Conservation (phyloP, 768 basidiomycete genomes). For the Dacryopinax primogenitus region DNA sequence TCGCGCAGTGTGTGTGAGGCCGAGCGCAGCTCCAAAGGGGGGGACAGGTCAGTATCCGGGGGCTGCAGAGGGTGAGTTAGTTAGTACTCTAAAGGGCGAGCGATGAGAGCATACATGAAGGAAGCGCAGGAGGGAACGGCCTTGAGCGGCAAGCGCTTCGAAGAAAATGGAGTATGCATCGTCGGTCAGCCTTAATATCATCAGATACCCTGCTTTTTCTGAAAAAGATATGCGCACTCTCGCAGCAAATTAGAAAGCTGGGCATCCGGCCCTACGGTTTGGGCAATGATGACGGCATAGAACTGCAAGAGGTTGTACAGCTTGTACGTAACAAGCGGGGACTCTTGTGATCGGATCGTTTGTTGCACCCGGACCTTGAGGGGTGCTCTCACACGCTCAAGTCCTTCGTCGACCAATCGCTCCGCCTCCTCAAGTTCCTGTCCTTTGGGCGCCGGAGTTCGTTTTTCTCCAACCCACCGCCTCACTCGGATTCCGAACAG, state of each 20-base stretch:
- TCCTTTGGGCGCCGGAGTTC: constrained; percentile 31
- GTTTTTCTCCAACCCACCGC: constrained; percentile 69
- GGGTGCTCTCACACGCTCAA: constrained; percentile 77
- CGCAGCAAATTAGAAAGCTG: constrained; percentile 59
- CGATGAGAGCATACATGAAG: constrained; percentile 29
- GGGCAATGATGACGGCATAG: constrained; percentile 81
- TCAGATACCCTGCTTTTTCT: background rate
- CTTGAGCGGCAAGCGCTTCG: constrained; percentile 74
- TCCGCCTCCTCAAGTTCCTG: constrained; percentile 62
- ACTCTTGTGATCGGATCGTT: constrained; percentile 86
- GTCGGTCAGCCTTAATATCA: constrained; percentile 53
- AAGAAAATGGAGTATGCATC: constrained; percentile 75
- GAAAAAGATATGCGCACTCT: constrained; percentile 42
- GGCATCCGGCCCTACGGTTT: constrained; percentile 79
- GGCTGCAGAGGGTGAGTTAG: constrained; percentile 32
- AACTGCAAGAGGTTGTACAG: constrained; percentile 92
- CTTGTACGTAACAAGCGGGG: constrained; percentile 81
- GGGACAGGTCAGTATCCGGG: constrained; percentile 49
- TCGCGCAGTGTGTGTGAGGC: constrained; percentile 74
- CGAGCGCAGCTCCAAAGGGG: constrained; percentile 69
- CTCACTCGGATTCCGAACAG: constrained; percentile 55
- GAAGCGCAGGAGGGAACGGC: constrained; percentile 43
- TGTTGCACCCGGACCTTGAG: constrained; percentile 85
- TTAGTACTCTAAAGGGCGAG: background rate
- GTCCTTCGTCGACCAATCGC: constrained; percentile 65